These are phyloP conservation scores for Streptanthus diversifolius DNA, from an alignment of 345 rosid genomes.

Conservation along the genomic window DNA sequence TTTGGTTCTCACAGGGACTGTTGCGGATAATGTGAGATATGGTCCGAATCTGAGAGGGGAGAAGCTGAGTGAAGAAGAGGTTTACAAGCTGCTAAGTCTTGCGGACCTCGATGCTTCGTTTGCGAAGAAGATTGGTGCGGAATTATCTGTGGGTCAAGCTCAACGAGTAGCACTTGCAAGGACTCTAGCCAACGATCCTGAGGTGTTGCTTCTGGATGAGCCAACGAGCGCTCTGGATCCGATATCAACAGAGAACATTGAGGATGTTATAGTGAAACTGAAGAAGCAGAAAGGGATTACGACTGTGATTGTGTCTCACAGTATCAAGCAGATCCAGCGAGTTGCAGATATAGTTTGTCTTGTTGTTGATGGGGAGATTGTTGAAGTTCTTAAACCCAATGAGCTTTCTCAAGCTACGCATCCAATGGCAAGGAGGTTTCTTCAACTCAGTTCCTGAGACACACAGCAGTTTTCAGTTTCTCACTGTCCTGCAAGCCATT, in stretches of 20 bases:
- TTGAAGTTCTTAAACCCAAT: constrained; percentile 68
- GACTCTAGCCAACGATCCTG: constrained; percentile 84
- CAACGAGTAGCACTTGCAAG: constrained; percentile 93
- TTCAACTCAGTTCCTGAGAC: constrained; percentile 50
- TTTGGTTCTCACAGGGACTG: constrained; percentile 48
- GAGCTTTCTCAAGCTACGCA: constrained; percentile 65
- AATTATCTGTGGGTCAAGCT: constrained; percentile 85
- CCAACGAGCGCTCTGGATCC: constrained; percentile 93
- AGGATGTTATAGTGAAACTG: constrained; percentile 71
- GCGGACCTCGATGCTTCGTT: constrained; percentile 76
- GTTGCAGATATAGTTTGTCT: constrained; percentile 78
- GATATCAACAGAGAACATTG: constrained; percentile 74
- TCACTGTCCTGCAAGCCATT: not conserved
- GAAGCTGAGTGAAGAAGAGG: constrained; percentile 53
- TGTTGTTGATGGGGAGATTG: constrained; percentile 71
- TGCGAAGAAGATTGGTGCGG: constrained; percentile 46
- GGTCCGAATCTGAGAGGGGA: constrained; percentile 77
- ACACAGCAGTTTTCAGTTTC: not conserved
- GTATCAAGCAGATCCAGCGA: constrained; percentile 89
- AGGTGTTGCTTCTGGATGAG: constrained; percentile 75
- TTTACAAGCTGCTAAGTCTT: constrained; percentile 53
- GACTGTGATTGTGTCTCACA: constrained; percentile 69
- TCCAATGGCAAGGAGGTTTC: constrained; percentile 77
- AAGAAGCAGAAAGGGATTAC: constrained; percentile 68
- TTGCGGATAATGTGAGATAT: constrained; percentile 73